Conservation (phyloP, 1,139 yeast genomes). For the Geotrichum histeridarum region DNA sequence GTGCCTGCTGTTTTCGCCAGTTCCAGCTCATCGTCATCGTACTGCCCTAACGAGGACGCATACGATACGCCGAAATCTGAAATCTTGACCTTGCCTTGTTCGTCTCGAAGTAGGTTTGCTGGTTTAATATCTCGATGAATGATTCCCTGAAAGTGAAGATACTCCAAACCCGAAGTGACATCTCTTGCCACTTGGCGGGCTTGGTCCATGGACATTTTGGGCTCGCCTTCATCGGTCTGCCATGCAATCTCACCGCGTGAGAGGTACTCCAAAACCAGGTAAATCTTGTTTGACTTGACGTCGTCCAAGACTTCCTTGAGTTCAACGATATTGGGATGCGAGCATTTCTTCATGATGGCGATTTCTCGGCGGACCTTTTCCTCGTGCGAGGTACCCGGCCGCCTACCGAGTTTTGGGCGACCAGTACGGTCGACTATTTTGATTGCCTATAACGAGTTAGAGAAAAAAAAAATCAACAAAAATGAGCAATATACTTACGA, state of each 20-base stretch:
- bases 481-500: slow-evolving; percentile 31
- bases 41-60: slow-evolving; percentile 50
- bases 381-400: slow-evolving; percentile 50
- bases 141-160: slow-evolving; percentile 86
- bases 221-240: slow-evolving; percentile 50
- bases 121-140: slow-evolving; percentile 97
- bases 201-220: slow-evolving; percentile 60
- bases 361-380: slow-evolving; percentile 82
- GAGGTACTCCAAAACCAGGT: slow-evolving; percentile 83
- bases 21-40: slow-evolving; percentile 65
- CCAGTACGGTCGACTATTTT: slow-evolving; percentile 82
- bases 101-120: slow-evolving; percentile 75
- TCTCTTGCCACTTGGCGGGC: slow-evolving; percentile 73
- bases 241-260: slow-evolving; percentile 91
- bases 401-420: slow-evolving; percentile 52
- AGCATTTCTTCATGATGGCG: slow-evolving; percentile 92
- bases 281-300: slow-evolving; percentile 73
- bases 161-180: slow-evolving; percentile 84
- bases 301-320: slow-evolving; percentile 90
- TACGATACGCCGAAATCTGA: slow-evolving; percentile 96
- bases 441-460: slow-evolving; percentile 51
- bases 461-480: not conserved
- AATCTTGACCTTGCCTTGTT: slow-evolving; percentile 75
- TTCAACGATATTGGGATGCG: slow-evolving; percentile 85
- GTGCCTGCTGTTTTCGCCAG: slow-evolving; percentile 88